Evolutionary conservation across 805 yeast genomes (phyloP), one percentile per base, ranked within the genome.

Genomic region (Groenewaldozyma tartarivorans): DNA sequence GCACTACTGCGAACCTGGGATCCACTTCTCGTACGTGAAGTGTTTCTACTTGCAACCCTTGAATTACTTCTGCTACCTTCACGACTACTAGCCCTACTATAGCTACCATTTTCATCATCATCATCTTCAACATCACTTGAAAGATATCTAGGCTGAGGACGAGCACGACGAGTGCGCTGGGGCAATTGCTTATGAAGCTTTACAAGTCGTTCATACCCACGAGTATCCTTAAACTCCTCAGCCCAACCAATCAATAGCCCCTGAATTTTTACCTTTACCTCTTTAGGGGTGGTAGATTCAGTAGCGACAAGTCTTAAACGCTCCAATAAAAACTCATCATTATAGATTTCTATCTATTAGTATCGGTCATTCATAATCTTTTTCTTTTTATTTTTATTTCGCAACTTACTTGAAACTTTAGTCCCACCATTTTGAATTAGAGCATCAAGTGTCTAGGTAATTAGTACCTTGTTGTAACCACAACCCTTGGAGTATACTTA

Each of bases 191-290:
- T 58, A 54, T 69, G 72, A 46, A 83, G 60, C 2, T 45, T 45
- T 1, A 72, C 73, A 41, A 81, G 50, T 21, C 69, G 69, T 36
- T 62, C 56, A 54, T 76, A 74, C 11, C 72, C 75, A 1, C 64
- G 63, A 39, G 68, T 58, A 20, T 68, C 77, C 3, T 53, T 55
- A 50, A 76, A 72, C 45, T 78, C 83, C 4, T 59, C 53, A 36
- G 72, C 64, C 97, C 97, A 90, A 4, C 76, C 74, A 17, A 67
- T 44, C 6, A 83, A 77, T 56, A 82, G 64, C 2, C 61, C 57
- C 18, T 68, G 62, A 16, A 74, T 68, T 45, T 68, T 67, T 46
- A 66, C 64, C 47, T 71, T 67, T 24, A 81, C 74, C 33, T 58
- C 54, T 5, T 60, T 58, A 49, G 62, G 65, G 36, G 56, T 69